Evolutionary conservation across 192 early-diverging fungal genomes (phyloP), one percentile per base, ranked within the genome.

Genomic region (Mortierella alpina): DNA sequence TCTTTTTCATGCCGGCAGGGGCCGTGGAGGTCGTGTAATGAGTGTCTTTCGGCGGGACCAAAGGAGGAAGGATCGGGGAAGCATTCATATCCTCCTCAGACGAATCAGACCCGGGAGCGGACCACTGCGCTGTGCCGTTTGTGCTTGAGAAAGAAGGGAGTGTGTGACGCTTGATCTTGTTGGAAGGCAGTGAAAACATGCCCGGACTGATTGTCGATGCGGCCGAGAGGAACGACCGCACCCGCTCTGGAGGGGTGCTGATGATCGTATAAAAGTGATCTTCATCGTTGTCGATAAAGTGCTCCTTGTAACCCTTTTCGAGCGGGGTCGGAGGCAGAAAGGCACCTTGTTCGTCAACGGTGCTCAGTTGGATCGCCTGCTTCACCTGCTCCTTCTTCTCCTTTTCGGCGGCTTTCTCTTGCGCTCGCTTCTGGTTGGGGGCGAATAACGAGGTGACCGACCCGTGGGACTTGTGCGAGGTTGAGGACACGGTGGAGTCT

Each of bases 251-350:
- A 20, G 74, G 74, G 0, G 74, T 70, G 17, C 46, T 70, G n/a
- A 76, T 68, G 55, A 76, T 76, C n/a, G 74, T 76, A 6, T 64
- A 18, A 62, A 76, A 76, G 52, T 63, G 70, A 40, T 76, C 74
- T 39, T 69, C 60, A 47, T 76, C 67, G 20, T 65, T 76, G 49
- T 76, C 74, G 61, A 50, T 63, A 22, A 76, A 76, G 62, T 76
- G 59, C 14, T 76, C 74, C 56, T 65, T 63, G 62, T 69, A 69
- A 2, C 74, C 74, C 67, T 76, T 76, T 62, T 76, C 74, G 7
- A 76, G 55, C 6, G 74, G 74, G 3, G 55, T 48, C 0, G 74
- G 74, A 8, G 74, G 49, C n/a, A 76, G 23, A 48, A 76, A 76
- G 45, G 74, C 74, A 14, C 74, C 74, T 0, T 59, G 60, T 14